Conservation (phyloP, 2,329 filamentous ascomycete species). For the Trichocomaceae sp. region DNA sequence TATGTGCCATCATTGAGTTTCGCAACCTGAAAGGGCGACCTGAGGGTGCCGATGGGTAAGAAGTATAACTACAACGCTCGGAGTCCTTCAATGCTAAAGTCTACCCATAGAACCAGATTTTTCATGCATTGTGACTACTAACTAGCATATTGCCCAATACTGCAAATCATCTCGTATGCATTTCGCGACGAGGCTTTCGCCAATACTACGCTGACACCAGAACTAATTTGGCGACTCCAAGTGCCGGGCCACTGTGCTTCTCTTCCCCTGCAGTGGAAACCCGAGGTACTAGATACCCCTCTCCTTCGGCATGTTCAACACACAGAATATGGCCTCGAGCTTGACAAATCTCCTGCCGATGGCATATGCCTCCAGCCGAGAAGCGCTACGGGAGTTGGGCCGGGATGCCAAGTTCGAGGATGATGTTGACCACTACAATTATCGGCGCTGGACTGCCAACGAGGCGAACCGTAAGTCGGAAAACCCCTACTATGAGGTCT, state of each 20-base stretch:
- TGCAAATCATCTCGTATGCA: slow-evolving; percentile 21
- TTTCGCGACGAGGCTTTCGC: slow-evolving; percentile 21
- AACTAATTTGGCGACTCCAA: slow-evolving; percentile 22
- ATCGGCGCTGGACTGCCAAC: slow-evolving; percentile 22
- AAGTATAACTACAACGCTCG: too few species aligned
- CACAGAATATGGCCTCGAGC: slow-evolving; percentile 19
- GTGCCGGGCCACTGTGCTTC: slow-evolving; percentile 17
- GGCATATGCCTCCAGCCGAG: slow-evolving; percentile 22
- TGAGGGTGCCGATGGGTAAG: slow-evolving; percentile 24
- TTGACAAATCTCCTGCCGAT: slow-evolving; percentile 21
- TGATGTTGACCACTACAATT: slow-evolving; percentile 26
- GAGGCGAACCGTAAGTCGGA: slow-evolving; percentile 22
- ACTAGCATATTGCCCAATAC: slow-evolving; percentile 22
- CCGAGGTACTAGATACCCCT: slow-evolving; percentile 19
- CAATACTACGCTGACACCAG: slow-evolving; percentile 20
- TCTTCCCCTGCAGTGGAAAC: slow-evolving; percentile 20
- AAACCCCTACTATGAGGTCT: background rate
- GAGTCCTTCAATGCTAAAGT: too few species aligned
- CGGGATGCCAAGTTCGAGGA: slow-evolving; percentile 22
- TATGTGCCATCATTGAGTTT: slow-evolving; percentile 24
- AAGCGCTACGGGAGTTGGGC: slow-evolving; percentile 20
- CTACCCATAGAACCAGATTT: slow-evolving; percentile 21
- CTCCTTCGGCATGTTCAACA: slow-evolving; percentile 21
- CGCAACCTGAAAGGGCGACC: slow-evolving; percentile 21
- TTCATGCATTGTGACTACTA: slow-evolving; percentile 25